These are phyloP conservation scores for Crithidia acanthocephali DNA, from an alignment of 208 protist genomes.

Conservation along the genomic window DNA sequence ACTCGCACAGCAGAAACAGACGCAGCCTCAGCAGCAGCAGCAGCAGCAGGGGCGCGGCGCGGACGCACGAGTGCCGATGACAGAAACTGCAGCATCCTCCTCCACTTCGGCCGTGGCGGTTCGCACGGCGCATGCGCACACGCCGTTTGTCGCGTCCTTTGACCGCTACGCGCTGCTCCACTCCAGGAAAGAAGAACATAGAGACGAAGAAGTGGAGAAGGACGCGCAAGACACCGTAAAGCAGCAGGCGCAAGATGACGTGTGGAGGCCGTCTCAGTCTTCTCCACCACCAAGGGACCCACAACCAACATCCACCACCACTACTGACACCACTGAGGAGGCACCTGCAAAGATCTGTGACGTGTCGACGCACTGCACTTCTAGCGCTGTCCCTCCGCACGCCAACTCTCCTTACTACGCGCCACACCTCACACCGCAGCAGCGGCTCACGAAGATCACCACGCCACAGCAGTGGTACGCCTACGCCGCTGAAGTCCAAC, in stretches of 20 bases:
- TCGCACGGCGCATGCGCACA: neutral
- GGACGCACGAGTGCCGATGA: too few species aligned
- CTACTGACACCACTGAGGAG: neutral
- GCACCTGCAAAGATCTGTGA: too few species aligned
- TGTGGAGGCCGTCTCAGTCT: neutral
- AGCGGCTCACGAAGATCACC: conserved; percentile 8
- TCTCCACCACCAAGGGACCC: neutral
- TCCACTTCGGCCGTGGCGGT: neutral
- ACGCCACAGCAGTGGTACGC: conserved; percentile 50
- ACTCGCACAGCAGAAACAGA: neutral
- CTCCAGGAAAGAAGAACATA: neutral
- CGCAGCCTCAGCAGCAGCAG: neutral
- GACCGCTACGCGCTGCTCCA: conserved; percentile 34
- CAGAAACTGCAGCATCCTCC: neutral
- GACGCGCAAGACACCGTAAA: neutral
- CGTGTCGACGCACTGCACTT: neutral
- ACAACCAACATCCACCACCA: neutral
- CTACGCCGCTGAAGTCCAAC: conserved; percentile 30
- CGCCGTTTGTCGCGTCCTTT: conserved; percentile 32
- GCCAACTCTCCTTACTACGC: neutral
- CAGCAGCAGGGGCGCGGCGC: conserved; percentile 3
- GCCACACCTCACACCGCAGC: neutral
- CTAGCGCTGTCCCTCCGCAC: neutral
- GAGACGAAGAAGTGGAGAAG: neutral
- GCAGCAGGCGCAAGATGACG: neutral